Conservation (phyloP, 306 rosid genomes). For the Medicago truncatula region MtrunA17r5.0-ANR NC_053043.1:42419001-42419500, state of each 20-base stretch:
- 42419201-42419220: neutral
- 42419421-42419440: constrained; percentile 28
- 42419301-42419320: constrained; percentile 75
- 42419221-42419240: neutral
- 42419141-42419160: constrained; percentile 9
- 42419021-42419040: too few relatives aligned
- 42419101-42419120: too few relatives aligned
- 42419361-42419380: constrained; percentile 79
- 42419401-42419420: constrained; percentile 59
- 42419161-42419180: too few relatives aligned
- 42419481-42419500: constrained; percentile 29
- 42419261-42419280: constrained; percentile 36
- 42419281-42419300: constrained; percentile 56
- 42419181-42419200: neutral
- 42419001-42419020: too few relatives aligned
- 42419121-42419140: neutral
- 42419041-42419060: too few relatives aligned
- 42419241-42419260: neutral
- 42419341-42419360: constrained; percentile 92
- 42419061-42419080: too few relatives aligned
- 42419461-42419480: constrained; percentile 46
- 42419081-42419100: too few relatives aligned
- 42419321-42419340: constrained; percentile 89
- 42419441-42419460: constrained; percentile 63
- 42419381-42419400: constrained; percentile 56